Evolutionary conservation across 345 rosid genomes (phyloP), one percentile per base, ranked within the genome.

Genomic region (Heritiera fomes): DNA sequence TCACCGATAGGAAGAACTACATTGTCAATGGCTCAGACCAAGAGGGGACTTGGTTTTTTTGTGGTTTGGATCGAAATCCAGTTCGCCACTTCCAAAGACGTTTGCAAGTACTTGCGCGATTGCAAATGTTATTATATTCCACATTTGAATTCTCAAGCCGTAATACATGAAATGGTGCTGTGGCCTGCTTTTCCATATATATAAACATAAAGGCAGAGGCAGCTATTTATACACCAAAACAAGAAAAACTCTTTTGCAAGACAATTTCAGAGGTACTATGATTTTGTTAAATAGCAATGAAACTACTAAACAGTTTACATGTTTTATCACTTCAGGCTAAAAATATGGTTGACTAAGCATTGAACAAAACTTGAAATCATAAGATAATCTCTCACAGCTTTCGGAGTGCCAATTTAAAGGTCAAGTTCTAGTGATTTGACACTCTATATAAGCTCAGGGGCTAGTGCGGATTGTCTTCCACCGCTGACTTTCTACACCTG

Each of bases 1-100:
- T 85, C 84, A 82, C 58, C 40, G 87, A 84, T 32, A 66, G 65
- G 30, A 87, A 85, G 84, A 64, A 75, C 43, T 66, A 81, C 59
- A n/a, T 5, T 65, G 34, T 59, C 79, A 59, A 78, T 41, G 28
- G 3, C 8, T 17, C 34, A 5, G 20, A 8, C 3, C 34, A 73
- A n/a, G 6, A 8, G 40, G 40, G 4, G 40, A 2, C 40, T 38
- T 38, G 40, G 40, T 38, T 38, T 38, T 38, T 38, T 38, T 2
- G 2, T 2, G 1, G 40, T 38, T 38, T 38, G 40, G 4, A 38
- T 38, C 4, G 2, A 38, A 38, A 38, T 23, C 28, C 28, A 23
- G 28, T 23, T 23, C 28, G 28, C 28, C 28, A 23, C 28, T 23
- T 23, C 28, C 28, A 23, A 23, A 23, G 28, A 23, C 28, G 28